Conservation (phyloP, 2,329 filamentous ascomycete species). For the Diaporthe caulivora region DNA sequence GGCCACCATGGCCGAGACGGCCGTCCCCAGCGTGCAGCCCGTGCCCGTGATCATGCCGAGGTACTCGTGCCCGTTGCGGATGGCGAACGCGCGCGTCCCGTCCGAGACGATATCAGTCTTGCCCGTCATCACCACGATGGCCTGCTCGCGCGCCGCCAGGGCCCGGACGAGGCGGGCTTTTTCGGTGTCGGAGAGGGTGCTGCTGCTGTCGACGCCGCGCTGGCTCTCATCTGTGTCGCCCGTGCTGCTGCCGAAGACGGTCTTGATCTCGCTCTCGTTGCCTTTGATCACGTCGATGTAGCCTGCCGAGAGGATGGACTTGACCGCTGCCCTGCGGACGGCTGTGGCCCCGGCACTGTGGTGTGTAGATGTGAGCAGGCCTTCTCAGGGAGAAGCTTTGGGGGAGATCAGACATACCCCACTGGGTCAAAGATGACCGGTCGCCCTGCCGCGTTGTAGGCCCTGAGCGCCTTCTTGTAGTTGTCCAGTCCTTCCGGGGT, state of each 20-base stretch:
- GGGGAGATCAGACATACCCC: conserved; percentile 64
- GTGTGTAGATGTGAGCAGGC: not conserved
- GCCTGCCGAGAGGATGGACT: conserved; percentile 77
- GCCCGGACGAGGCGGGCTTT: conserved; percentile 73
- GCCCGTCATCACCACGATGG: conserved; percentile 87
- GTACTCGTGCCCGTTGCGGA: conserved; percentile 82
- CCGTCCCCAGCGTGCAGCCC: conserved; percentile 88
- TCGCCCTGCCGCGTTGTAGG: conserved; percentile 82
- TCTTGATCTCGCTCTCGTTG: conserved; percentile 88
- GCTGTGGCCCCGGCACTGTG: conserved; percentile 80
- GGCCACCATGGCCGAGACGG: conserved; percentile 81
- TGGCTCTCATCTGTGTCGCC: conserved; percentile 67
- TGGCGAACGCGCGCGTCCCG: conserved; percentile 73
- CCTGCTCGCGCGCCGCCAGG: conserved; percentile 76
- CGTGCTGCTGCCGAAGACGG: conserved; percentile 69
- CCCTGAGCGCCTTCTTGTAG: conserved; percentile 79
- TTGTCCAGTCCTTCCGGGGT: conserved; percentile 80
- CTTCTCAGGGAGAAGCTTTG: too few relatives aligned
- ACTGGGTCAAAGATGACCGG: conserved; percentile 92
- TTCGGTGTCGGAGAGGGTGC: conserved; percentile 58
- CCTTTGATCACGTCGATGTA: conserved; percentile 93
- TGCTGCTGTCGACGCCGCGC: conserved; percentile 85
- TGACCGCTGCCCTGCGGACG: conserved; percentile 78
- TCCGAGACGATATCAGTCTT: conserved; percentile 82
- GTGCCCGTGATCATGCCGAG: conserved; percentile 81